Evolutionary conservation across 2,329 filamentous ascomycete genomes (phyloP), one percentile per base, ranked within the genome.

Genomic region (Hymenoscyphus repandus): DNA sequence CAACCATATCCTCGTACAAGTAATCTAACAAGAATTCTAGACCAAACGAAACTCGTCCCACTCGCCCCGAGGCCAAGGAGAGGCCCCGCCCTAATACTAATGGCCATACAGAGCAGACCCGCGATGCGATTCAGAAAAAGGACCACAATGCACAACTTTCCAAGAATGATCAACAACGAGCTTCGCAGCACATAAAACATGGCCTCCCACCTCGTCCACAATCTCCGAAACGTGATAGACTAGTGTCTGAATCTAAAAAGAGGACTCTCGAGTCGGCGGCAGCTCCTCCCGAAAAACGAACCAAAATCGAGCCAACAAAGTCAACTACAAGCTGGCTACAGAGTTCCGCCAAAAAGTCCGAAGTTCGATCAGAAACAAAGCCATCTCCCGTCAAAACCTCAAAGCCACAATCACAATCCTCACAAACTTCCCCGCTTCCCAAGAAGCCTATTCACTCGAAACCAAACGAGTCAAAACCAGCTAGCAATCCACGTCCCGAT

Each of bases 251-350:
- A 6, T 32, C 38, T 5, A 59, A 58, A 34, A 66, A 66, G 55
- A 54, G 64, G 40, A 52, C 57, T n/a, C 50, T 59, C 3, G 64
- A 64, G n/a, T 51, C 53, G 40, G 53, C 51, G 40, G 20, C 50
- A 31, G 49, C 50, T 37, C 61, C 58, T 37, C 44, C 60, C 18
- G 62, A 65, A 37, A 66, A 65, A 51, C 55, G 64, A 18, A 48
- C 58, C 6, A 66, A 61, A 53, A 55, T 61, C 37, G 62, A 63
- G 37, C 51, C 46, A 27, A 20, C 42, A 2, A 53, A 40, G 47
- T 47, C 53, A 6, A 47, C 51, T 6, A 53, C 53, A n/a, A 46
- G 43, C 13, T 46, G 56, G n/a, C 55, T 55, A 33, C 50, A 50
- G 17, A 30, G 49, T 17, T 40, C 49, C 11, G 38, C 45, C 40